A percentile compares a stretch with the other conserved stretches of the same genome.
Conservation (phyloP, 2,329 filamentous ascomycete genomes). For the Cladosporium sp. region DNA sequence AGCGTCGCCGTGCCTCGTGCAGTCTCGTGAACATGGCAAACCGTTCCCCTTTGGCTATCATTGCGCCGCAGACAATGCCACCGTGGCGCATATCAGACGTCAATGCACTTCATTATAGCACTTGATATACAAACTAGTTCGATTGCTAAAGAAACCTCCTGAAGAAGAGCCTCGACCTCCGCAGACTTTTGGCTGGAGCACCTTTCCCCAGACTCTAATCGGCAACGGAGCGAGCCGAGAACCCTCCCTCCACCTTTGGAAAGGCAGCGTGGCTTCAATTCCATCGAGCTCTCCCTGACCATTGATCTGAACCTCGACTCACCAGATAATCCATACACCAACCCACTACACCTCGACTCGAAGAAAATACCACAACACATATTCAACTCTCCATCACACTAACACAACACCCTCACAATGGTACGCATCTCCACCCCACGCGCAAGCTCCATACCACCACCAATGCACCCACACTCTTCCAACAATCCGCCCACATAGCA, state of each 20-base stretch:
- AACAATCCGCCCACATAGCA: not conserved
- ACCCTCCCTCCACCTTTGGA: not conserved
- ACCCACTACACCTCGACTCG: not conserved
- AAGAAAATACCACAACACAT: too few relatives aligned
- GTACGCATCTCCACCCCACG: not conserved
- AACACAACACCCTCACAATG: slow-evolving; percentile 7
- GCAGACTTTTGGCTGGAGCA: not conserved
- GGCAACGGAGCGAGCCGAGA: not conserved
- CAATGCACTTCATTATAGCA: not conserved
- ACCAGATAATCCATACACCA: not conserved
- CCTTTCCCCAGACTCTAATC: not conserved
- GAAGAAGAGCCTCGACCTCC: slow-evolving; percentile 4
- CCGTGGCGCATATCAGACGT: not conserved
- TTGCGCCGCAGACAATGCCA: not conserved
- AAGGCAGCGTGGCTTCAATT: slow-evolving; percentile 16
- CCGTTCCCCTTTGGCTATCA: not conserved
- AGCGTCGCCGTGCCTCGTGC: not conserved
- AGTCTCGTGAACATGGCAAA: not conserved
- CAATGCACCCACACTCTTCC: not conserved
- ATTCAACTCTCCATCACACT: not conserved
- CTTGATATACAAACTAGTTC: not conserved
- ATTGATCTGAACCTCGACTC: not conserved
- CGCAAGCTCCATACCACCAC: not conserved
- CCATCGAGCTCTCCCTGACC: slow-evolving; percentile 9
- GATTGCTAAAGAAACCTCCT: not conserved